Evolutionary conservation across 352 stramenopile genomes (phyloP), one percentile per base, ranked within the genome.

Genomic region (Globisporangium viniferum): DNA sequence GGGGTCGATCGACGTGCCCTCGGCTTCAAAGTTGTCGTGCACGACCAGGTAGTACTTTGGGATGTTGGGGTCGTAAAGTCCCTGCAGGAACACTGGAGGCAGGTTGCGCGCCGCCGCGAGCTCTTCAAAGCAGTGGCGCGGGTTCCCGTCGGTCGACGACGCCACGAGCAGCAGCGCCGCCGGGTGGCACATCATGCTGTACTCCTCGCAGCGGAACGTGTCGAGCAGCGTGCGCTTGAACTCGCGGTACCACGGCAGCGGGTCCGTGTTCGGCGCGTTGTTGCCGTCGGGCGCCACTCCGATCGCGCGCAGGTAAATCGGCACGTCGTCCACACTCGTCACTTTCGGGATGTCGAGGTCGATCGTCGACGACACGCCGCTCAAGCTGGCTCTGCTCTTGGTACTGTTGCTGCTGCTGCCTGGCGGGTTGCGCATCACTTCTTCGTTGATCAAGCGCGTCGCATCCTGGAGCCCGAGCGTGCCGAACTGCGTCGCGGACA

Each of bases 21-120:
- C 75, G 1, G 88, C 92, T 73, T 97, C 86, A 41, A 78, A 66
- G 5, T 84, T 69, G 70, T 98, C 92, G 62, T 98, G 92, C 29
- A 98, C 48, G 18, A 98, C 78, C n/a, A 98, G 68, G 68, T 93
- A 97, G 64, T 92, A 96, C 67, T 95, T 93, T 15, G 89, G 82
- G 14, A 97, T 64, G 36, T 81, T 88, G 5, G 80, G 70, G 66
- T 96, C 89, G 65, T 95, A 97, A 2, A 94, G 65, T 7, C 85
- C 88, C 63, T 91, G 75, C 14, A 87, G 76, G 62, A 96, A 96
- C 18, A 81, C 74, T 0, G 63, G 31, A 0, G 88, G 88, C 0
- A 96, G 68, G 46, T 83, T 78, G 44, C 74, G 74, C 20, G 80
- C 62, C 2, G 76, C 54, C 0, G 68, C 75, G 58, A 95, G 80